Base-by-base conservation (phyloP, 1,139 yeast species). In the Candida neerlandica region DNA sequence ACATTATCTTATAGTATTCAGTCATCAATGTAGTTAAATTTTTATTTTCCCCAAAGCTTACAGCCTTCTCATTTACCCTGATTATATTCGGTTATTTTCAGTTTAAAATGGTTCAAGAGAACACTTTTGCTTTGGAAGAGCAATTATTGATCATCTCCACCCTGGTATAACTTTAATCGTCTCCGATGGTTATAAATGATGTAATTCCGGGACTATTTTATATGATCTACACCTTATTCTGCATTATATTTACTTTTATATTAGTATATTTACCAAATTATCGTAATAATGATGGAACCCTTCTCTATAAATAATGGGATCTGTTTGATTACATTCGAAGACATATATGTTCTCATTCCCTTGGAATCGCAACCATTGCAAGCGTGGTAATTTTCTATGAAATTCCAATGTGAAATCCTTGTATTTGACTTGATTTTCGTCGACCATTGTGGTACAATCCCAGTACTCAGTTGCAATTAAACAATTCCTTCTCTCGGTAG, bases 51-150 rank as follows among this genome's bases (percentile, higher is more conserved):
- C 75, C 77, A 71, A 66, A 66, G 71, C 76, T 71, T 70, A 57
- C 70, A 65, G 80, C 80, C 80, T 74, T 75, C 79, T 71, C 78
- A 66, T 71, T 60, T 64, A 66, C 77, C 79, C 81, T 76, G 80
- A 67, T 66, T 60, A 72, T 74, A 76, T 76, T 76, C 81, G 78
- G 60, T 76, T 76, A 74, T 72, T 67, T 70, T 67, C 79, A 75
- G 80, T 74, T 59, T 73, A 75, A 76, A 74, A 58, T 75, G 80
- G 79, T 70, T 49, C 53, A 69, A 57, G 79, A 67, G 78, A 73
- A 73, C 70, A 73, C 78, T 74, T 70, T 71, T 75, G 78, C 71
- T 60, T 67, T 70, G 80, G 77, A 63, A 73, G 52, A 74, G 50
- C 55, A 65, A 65, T 42, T 46, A 53, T 47, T 48, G 80, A 63